phyloP scores from a whole-genome alignment of 78 protist genomes.

The Dictyostelium firmibasis region DNA sequence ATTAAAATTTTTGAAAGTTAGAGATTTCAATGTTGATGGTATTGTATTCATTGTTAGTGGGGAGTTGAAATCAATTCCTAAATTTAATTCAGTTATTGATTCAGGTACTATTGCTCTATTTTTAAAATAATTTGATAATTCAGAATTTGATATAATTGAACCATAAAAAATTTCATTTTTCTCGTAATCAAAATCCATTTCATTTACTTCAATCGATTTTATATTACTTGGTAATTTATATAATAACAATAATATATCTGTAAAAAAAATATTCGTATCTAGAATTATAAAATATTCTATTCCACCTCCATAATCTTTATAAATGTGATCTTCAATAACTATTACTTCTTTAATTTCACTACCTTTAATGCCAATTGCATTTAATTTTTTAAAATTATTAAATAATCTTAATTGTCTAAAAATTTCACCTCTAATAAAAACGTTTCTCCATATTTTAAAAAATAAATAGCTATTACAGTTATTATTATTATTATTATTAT shows the following conservation, averaged over 20 bases:
- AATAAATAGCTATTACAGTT: not conserved
- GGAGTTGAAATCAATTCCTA: not conserved
- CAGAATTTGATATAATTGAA: too few species aligned
- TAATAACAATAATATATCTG: not conserved
- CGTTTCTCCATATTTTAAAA: not conserved
- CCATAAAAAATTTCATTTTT: too few species aligned
- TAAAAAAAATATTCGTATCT: too few species aligned
- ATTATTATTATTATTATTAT: too few species aligned
- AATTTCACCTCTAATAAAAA: not conserved
- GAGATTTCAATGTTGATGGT: not conserved
- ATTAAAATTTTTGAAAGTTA: not conserved
- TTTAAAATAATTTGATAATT: too few species aligned
- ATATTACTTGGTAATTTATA: not conserved
- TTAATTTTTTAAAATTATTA: not conserved
- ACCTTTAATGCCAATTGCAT: not conserved
- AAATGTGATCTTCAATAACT: not conserved
- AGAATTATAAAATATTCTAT: not conserved
- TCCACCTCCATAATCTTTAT: not conserved
- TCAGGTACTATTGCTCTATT: not conserved
- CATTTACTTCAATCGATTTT: not conserved
- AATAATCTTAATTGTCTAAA: not conserved
- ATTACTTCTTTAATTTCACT: not conserved
- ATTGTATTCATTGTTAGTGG: not conserved
- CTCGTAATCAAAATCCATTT: too few species aligned
- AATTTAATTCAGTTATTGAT: not conserved